A percentile compares a stretch with the other conserved stretches of the same genome.
These are phyloP conservation scores for Malus fusca DNA, from an alignment of 306 rosid species.

Conservation along the genomic window DNA sequence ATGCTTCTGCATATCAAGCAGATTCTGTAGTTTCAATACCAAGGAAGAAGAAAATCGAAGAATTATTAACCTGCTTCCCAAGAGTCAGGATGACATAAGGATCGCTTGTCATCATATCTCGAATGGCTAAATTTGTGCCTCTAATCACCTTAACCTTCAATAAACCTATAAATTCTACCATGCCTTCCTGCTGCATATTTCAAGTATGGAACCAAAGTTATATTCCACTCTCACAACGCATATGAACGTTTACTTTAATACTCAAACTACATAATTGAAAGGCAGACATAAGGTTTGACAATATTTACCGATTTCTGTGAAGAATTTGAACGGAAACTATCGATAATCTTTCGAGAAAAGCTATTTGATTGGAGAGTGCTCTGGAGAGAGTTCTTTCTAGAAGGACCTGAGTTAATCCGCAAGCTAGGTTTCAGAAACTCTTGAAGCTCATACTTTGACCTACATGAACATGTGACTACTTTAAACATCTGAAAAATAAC, in stretches of 20 bases:
- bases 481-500: conserved; percentile 11
- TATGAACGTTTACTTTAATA: not conserved
- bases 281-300: conserved; percentile 12
- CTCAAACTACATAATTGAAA: conserved; percentile 13
- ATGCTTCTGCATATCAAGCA: not conserved
- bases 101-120: conserved; percentile 96
- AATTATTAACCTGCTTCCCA: conserved; percentile 70
- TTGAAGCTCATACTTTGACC: conserved; percentile 88
- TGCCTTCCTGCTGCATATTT: conserved; percentile 63
- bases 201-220: conserved; percentile 19
- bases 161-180: conserved; percentile 88
- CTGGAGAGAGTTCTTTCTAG: conserved; percentile 40
- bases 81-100: conserved; percentile 87
- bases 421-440: conserved; percentile 90
- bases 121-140: conserved; percentile 84
- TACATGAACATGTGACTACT: conserved; percentile 22
- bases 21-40: not conserved
- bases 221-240: conserved; percentile 2
- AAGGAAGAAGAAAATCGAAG: conserved; percentile 3
- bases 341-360: conserved; percentile 40
- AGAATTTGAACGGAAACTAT: conserved; percentile 47
- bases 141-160: conserved; percentile 82
- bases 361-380: conserved; percentile 26
- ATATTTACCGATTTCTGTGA: conserved; percentile 50
- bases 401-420: conserved; percentile 58